Base-by-base conservation (phyloP, 768 basidiomycete genomes). In the Rhodocollybia butyracea region DNA sequence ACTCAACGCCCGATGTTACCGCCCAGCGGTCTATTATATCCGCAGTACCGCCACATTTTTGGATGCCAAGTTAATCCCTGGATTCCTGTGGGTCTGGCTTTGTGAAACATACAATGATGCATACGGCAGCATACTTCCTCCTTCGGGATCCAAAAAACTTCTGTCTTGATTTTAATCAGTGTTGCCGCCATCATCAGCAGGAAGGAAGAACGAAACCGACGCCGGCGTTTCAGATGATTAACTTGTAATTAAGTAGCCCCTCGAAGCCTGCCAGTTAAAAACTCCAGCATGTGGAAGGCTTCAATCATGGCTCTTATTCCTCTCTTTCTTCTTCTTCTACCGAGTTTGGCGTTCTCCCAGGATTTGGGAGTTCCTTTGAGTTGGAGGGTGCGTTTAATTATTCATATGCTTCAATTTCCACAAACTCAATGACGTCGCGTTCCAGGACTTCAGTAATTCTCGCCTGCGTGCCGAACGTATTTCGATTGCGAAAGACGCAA, bases 401-500 rank as follows among this genome's bases (percentile, higher is more conserved):
- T 2, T 42, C 19, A 15, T 42, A 8, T 29, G 3, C 36, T 8
- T 27, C 19, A 32, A 2, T 21, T 40, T 30, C 17, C 57, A 27
- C 19, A 17, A 13, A 12, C 22, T 21, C 38, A 34, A 26, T 39
- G 17, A 17, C 30, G 17, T 17, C 17, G 11, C 19, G 4, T 12
- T 31, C 5, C 41, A 80, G 80, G 70, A 80, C 67, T 72, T 71
- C 59, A 70, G 43, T 57, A 79, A 72, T 59, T 67, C 68, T 7
- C 69, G 74, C 24, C 60, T 71, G 7, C 55, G 69, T 27, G 60
- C 67, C 22, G 68, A 77, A 50, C 74, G 76, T 19, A 70, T 76
- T 22, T 62, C 68, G 4, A 68, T 77, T 22, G 67, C 78, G 4
- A 70, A 76, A 56, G 65, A 70, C 58, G 76, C 72, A 8, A 75